Evolutionary conservation across 2,329 filamentous ascomycete genomes (phyloP).

Genomic region (Microdochium trichocladiopsis): DNA sequence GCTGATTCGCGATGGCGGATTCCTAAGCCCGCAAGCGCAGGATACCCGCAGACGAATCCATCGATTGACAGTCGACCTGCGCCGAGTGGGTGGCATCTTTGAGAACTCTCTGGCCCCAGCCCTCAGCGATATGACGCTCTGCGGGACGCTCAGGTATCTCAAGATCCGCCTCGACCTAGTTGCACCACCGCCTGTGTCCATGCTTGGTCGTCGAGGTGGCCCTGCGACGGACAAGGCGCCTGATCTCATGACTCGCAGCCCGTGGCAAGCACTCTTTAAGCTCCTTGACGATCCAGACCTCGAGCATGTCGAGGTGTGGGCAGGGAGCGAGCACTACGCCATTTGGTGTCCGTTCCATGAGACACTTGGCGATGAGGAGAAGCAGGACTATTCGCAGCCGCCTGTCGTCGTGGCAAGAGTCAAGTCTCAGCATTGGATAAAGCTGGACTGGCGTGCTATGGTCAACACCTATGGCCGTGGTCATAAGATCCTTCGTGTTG

Average conservation of each 20-base stretch:
- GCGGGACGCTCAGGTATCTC: constrained; percentile 15
- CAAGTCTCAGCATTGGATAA: constrained; percentile 6
- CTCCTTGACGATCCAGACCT: constrained; percentile 39
- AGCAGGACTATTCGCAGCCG: background rate
- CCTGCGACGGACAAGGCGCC: constrained; percentile 6
- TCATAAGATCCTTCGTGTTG: constrained; percentile 11
- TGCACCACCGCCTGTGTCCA: constrained; percentile 2
- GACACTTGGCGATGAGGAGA: constrained; percentile 2
- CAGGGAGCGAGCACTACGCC: constrained; percentile 25
- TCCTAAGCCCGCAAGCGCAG: constrained; percentile 17
- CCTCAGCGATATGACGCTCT: constrained; percentile 21
- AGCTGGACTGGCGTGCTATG: constrained; percentile 9
- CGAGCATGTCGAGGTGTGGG: constrained; percentile 27
- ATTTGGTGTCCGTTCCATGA: constrained; percentile 35
- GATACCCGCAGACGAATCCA: constrained; percentile 19
- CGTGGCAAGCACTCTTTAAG: constrained; percentile 27
- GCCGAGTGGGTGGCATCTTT: constrained; percentile 20
- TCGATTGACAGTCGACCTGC: constrained; percentile 14
- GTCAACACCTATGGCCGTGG: constrained; percentile 8
- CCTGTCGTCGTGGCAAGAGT: background rate
- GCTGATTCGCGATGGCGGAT: constrained; percentile 17
- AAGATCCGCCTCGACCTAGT: constrained; percentile 13
- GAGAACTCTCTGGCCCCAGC: constrained; percentile 15
- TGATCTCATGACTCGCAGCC: constrained; percentile 13
- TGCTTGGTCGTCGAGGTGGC: background rate